These are phyloP conservation scores for Nyssa sinensis DNA, from an alignment of 148 eudicot species.

Conservation along the genomic window DNA sequence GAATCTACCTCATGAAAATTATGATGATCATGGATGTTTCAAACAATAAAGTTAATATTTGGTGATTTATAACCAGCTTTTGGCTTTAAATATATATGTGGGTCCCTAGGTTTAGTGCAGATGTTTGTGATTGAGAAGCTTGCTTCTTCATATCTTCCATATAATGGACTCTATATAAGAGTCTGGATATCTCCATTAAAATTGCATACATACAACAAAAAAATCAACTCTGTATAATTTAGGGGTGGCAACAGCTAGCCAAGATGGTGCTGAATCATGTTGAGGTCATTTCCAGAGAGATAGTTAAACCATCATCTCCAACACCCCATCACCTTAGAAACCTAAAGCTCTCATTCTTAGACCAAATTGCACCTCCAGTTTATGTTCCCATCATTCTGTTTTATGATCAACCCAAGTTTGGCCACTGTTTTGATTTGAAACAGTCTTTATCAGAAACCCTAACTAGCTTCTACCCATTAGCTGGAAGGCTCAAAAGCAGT, in stretches of 20 bases:
- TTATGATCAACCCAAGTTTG: slow-evolving; percentile 9
- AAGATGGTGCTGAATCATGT: slow-evolving; percentile 4
- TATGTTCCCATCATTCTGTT: slow-evolving; percentile 24
- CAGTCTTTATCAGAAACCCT: slow-evolving; percentile 6
- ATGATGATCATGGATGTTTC: too few relatives aligned
- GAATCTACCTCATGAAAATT: too few relatives aligned
- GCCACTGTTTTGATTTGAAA: background rate
- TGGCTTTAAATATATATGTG: background rate
- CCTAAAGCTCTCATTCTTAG: slow-evolving; percentile 14
- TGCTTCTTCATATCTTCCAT: too few relatives aligned
- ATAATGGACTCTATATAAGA: background rate
- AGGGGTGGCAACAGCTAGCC: background rate
- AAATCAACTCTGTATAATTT: background rate
- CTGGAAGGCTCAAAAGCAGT: background rate
- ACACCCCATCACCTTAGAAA: slow-evolving; percentile 26
- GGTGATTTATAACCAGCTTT: too few relatives aligned
- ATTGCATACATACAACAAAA: background rate
- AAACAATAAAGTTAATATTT: too few relatives aligned
- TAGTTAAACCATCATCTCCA: slow-evolving; percentile 22
- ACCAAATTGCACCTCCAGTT: slow-evolving; percentile 14
- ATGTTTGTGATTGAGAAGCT: too few relatives aligned
- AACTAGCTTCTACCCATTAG: slow-evolving; percentile 17
- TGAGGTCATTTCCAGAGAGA: slow-evolving; percentile 18
- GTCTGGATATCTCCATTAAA: background rate
- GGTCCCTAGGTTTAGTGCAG: too few relatives aligned